These are phyloP conservation scores for Globisporangium takayamanum DNA, from an alignment of 352 stramenopile species.

Conservation along the genomic window DNA sequence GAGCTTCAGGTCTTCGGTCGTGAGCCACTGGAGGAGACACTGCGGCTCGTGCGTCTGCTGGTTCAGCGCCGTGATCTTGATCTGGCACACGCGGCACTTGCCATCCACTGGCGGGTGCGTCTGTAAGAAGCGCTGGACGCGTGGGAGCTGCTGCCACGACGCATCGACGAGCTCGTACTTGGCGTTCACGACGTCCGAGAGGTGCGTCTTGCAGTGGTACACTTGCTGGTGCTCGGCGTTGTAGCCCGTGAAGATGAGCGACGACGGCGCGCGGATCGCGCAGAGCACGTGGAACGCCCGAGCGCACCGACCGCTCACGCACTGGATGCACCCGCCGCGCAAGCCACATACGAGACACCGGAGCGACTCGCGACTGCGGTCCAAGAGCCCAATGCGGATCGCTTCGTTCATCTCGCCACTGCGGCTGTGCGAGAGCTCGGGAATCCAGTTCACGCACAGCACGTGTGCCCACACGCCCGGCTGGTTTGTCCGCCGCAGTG, in stretches of 20 bases:
- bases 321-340: slow-evolving; percentile 84
- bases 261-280: slow-evolving; percentile 63
- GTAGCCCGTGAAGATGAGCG: slow-evolving; percentile 76
- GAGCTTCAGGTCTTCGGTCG: slow-evolving; percentile 30
- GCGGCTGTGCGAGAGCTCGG: slow-evolving; percentile 76
- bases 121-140: slow-evolving; percentile 21
- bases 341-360: slow-evolving; percentile 79
- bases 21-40: slow-evolving; percentile 56
- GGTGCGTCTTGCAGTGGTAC: slow-evolving; percentile 78
- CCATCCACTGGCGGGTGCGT: slow-evolving; percentile 20
- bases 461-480: slow-evolving; percentile 72
- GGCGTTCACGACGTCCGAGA: slow-evolving; percentile 48
- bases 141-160: slow-evolving; percentile 35
- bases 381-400: slow-evolving; percentile 58
- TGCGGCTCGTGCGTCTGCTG: slow-evolving; percentile 50
- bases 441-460: slow-evolving; percentile 83
- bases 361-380: slow-evolving; percentile 61
- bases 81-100: slow-evolving; percentile 56
- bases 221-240: slow-evolving; percentile 71
- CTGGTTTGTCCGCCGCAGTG: slow-evolving; percentile 58
- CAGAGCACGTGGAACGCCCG: slow-evolving; percentile 81
- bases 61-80: slow-evolving; percentile 32
- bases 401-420: slow-evolving; percentile 46
- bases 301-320: slow-evolving; percentile 74
- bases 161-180: slow-evolving; percentile 67